Conservation (phyloP, 2,329 filamentous ascomycete genomes). For the Ophiostoma tasmaniense region DNA sequence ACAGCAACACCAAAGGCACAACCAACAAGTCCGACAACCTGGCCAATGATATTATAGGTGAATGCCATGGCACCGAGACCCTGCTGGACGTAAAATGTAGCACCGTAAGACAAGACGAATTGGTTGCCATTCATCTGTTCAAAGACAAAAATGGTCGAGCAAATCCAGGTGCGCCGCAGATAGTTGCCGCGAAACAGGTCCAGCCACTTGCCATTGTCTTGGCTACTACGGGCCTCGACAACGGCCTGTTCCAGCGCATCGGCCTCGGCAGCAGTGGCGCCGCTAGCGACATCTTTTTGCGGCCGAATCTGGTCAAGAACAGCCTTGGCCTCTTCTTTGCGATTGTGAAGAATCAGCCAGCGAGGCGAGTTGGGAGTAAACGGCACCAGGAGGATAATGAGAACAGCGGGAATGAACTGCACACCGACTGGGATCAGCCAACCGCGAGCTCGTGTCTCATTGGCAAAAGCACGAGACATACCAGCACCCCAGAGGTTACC, state of each 20-base stretch:
- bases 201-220: neutral
- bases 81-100: constrained; percentile 19
- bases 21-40: constrained; percentile 15
- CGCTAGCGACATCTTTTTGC: neutral
- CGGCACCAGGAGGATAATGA: neutral
- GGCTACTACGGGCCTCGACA: neutral
- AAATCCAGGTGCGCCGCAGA: constrained; percentile 18
- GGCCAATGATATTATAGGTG: constrained; percentile 19
- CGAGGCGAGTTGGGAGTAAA: neutral
- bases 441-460: constrained; percentile 23
- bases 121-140: constrained; percentile 21
- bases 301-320: neutral
- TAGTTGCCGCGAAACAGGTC: constrained; percentile 18
- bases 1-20: neutral
- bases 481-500: constrained; percentile 21
- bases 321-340: neutral
- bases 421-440: constrained; percentile 21
- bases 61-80: constrained; percentile 18
- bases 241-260: neutral
- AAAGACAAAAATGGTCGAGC: constrained; percentile 17
- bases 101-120: constrained; percentile 8
- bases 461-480: constrained; percentile 24
- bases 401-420: neutral
- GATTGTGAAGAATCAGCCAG: neutral
- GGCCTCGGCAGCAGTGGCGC: neutral